Percentiles rank a stretch among this genome's conserved stretches.
These are phyloP conservation scores for Tolypocladium sp. DNA, from an alignment of 2,329 filamentous ascomycete species.

Conservation along the genomic window DNA sequence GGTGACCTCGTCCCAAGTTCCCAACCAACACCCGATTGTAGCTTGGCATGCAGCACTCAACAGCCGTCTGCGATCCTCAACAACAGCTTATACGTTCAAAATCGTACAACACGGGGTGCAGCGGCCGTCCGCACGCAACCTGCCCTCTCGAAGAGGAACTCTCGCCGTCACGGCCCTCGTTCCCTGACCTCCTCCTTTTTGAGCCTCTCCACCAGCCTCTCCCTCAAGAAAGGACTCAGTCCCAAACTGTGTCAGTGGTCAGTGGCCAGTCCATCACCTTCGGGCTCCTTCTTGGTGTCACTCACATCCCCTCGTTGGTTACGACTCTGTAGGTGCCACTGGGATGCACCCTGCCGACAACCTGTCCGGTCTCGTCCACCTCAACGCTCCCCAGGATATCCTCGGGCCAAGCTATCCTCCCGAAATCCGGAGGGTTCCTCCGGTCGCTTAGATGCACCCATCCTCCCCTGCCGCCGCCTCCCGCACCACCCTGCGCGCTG, in stretches of 20 bases:
- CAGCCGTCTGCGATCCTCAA: neutral
- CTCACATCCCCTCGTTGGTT: constrained; percentile 60
- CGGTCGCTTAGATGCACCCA: constrained; percentile 57
- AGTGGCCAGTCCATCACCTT: constrained; percentile 11
- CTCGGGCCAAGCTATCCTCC: constrained; percentile 59
- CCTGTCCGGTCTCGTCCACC: constrained; percentile 47
- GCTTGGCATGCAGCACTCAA: neutral
- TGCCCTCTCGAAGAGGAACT: too few relatives aligned
- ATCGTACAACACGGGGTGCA: neutral
- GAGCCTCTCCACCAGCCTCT: constrained; percentile 44
- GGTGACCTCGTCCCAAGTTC: neutral
- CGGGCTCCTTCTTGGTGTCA: constrained; percentile 9
- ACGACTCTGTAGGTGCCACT: constrained; percentile 56
- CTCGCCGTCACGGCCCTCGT: constrained; percentile 19
- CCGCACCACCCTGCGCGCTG: constrained; percentile 52
- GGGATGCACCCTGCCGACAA: constrained; percentile 48
- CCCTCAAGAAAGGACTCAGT: constrained; percentile 35
- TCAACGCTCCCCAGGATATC: constrained; percentile 62
- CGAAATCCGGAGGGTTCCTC: constrained; percentile 57
- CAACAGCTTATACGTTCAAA: neutral
- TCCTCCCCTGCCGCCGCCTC: constrained; percentile 50
- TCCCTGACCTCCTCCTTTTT: constrained; percentile 38
- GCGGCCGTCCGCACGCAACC: neutral
- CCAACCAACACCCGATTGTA: neutral
- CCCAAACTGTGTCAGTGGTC: constrained; percentile 14